Conservation (phyloP, 169 alveolate species). For the Plasmodium cynomolgi region DNA sequence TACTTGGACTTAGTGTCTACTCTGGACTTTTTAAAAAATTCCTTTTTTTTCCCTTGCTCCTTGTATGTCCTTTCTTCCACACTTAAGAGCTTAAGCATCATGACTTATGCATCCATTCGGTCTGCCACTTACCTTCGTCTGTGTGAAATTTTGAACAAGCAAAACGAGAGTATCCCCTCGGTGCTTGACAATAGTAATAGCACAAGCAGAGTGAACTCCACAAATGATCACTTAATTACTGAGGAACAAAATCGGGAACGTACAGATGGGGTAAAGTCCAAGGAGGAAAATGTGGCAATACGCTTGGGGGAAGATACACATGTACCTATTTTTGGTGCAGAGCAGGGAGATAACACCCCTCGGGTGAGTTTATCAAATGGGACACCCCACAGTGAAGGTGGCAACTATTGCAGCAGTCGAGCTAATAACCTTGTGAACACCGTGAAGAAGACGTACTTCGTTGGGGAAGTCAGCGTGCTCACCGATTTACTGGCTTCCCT, state of each 20-base stretch:
- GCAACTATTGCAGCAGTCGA: background rate
- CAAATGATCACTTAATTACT: background rate
- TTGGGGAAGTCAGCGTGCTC: conserved; percentile 64
- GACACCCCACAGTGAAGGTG: background rate
- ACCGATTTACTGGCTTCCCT: conserved; percentile 28
- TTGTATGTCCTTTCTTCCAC: conserved; percentile 31
- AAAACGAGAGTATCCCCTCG: background rate
- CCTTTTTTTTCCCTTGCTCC: background rate
- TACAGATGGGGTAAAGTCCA: background rate
- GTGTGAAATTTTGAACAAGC: conserved; percentile 6
- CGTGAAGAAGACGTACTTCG: background rate
- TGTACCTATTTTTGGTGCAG: background rate
- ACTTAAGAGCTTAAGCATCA: conserved; percentile 33
- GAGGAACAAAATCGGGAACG: background rate
- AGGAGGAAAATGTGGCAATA: background rate
- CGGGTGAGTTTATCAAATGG: background rate
- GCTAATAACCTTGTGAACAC: background rate
- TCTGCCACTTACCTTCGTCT: conserved; percentile 16
- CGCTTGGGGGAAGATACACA: background rate
- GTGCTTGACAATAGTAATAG: background rate
- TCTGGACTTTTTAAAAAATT: conserved; percentile 3
- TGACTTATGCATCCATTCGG: conserved; percentile 54
- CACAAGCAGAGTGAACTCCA: background rate
- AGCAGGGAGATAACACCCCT: background rate
- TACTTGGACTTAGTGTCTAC: conserved; percentile 44